phyloP scores from a whole-genome alignment of 176 grass and related monocot genomes.

The Musa beccarii region DNA sequence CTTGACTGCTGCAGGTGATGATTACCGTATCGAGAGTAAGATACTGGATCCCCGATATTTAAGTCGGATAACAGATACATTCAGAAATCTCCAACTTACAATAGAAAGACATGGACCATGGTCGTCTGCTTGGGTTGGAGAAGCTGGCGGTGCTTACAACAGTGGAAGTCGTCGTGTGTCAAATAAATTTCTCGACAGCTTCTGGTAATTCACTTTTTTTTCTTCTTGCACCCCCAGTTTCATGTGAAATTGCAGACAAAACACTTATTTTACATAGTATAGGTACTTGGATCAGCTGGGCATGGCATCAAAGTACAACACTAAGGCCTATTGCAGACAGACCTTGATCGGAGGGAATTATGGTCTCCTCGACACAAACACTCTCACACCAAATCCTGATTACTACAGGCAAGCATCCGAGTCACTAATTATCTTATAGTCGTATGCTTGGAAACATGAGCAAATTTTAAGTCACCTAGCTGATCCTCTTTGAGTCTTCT shows the following conservation, averaged over 20 bases:
- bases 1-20: conserved; percentile 54
- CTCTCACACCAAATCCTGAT: conserved; percentile 82
- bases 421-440: conserved; percentile 1
- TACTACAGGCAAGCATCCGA: conserved; percentile 65
- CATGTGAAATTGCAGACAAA: neutral
- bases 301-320: conserved; percentile 79
- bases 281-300: conserved; percentile 99
- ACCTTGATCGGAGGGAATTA: conserved; percentile 88
- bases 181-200: conserved; percentile 86
- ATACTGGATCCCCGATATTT: conserved; percentile 74
- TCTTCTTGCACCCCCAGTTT: neutral
- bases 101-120: conserved; percentile 72
- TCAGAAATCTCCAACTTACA: conserved; percentile 69
- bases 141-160: conserved; percentile 93
- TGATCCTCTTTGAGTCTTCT: neutral
- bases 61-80: conserved; percentile 46
- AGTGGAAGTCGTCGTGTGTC: conserved; percentile 71
- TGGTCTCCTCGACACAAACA: conserved; percentile 83
- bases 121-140: conserved; percentile 83
- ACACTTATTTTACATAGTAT: conserved; percentile 11
- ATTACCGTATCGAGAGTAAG: conserved; percentile 49
- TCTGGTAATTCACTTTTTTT: conserved; percentile 55
- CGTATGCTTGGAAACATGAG: neutral
- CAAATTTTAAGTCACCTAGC: neutral
- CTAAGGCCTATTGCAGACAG: conserved; percentile 92